These are phyloP conservation scores for Symbiodinium pilosum DNA, from an alignment of 73 alveolate species.

Conservation along the genomic window DNA sequence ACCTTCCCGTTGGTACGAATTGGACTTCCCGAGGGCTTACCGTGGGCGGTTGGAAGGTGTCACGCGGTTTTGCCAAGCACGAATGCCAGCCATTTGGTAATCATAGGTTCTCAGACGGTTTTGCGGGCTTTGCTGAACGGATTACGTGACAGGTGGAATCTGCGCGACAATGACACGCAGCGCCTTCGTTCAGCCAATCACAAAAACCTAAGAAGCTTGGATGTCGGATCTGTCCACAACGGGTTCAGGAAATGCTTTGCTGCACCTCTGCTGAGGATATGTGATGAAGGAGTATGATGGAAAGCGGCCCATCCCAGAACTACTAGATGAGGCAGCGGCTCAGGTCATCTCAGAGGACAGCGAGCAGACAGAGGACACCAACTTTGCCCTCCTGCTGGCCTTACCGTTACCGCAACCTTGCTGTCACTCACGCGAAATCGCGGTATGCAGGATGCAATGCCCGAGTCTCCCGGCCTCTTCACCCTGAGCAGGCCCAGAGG, in stretches of 20 bases:
- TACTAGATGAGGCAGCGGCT: constrained; percentile 59
- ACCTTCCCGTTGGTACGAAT: too few relatives aligned
- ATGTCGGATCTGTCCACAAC: background rate
- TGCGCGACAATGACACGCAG: constrained; percentile 8
- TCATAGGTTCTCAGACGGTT: too few relatives aligned
- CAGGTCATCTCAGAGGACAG: constrained; percentile 49
- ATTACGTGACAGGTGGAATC: constrained; percentile 32
- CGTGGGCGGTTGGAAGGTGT: too few relatives aligned
- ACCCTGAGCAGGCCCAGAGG: constrained; percentile 38
- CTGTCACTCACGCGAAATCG: background rate
- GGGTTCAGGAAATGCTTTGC: background rate
- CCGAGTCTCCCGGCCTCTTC: constrained; percentile 36
- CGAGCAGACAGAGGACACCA: constrained; percentile 56
- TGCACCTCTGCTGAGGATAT: constrained; percentile 2
- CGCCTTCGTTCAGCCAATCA: constrained; percentile 5
- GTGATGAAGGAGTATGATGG: constrained; percentile 55
- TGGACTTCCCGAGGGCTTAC: too few relatives aligned
- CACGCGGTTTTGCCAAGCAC: background rate
- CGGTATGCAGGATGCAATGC: constrained; percentile 43
- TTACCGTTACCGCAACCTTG: background rate
- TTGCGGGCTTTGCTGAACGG: background rate
- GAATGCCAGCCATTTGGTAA: background rate
- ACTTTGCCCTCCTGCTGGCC: too few relatives aligned
- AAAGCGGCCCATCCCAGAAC: constrained; percentile 62
- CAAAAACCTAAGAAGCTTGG: constrained; percentile 45